Percentiles rank a stretch among this genome's conserved stretches.
These are phyloP conservation scores for Mimosa pudica DNA, from an alignment of 306 rosid genomes.

Conservation along the genomic window DNA sequence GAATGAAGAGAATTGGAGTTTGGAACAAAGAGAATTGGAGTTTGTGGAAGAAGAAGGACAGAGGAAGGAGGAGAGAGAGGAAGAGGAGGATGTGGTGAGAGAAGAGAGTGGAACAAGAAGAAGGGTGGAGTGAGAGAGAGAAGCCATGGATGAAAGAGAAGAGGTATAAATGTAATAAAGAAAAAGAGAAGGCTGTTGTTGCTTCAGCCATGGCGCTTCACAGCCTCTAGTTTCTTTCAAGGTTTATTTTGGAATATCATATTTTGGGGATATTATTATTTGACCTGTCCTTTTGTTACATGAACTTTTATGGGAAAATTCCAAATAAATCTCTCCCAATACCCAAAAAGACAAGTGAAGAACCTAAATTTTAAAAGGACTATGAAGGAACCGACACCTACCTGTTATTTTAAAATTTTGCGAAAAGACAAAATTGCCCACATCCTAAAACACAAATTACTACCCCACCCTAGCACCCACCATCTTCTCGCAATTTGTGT, in stretches of 20 bases:
- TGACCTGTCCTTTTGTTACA: too few relatives aligned
- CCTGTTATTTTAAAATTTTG: too few relatives aligned
- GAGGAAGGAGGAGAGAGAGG: conserved; percentile 21
- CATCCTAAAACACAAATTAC: too few relatives aligned
- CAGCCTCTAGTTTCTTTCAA: background rate
- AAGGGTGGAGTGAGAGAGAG: background rate
- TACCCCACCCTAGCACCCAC: too few relatives aligned
- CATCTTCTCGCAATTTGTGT: too few relatives aligned
- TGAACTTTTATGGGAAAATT: background rate
- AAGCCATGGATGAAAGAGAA: background rate
- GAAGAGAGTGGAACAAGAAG: conserved; percentile 2
- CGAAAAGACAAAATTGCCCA: too few relatives aligned
- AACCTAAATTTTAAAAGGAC: too few relatives aligned
- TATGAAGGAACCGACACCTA: too few relatives aligned
- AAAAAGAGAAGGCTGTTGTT: background rate
- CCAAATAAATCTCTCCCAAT: too few relatives aligned
- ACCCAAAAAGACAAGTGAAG: too few relatives aligned
- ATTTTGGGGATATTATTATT: background rate
- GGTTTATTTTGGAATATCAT: background rate
- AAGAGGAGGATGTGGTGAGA: conserved; percentile 18
- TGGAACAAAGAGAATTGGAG: conserved; percentile 9
- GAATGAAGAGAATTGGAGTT: conserved; percentile 30
- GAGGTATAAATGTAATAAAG: background rate
- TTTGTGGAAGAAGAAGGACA: conserved; percentile 42
- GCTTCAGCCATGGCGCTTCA: background rate